A percentile compares a stretch with the other conserved stretches of the same genome.
Evolutionary conservation across 345 rosid species (phyloP).

Genomic region (Arabidopsis thaliana): TAIR10.1 NC_003070.9:7015501-7016000

Average conservation of each 20-base stretch:
- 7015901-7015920: neutral
- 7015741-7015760: neutral
- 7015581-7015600: neutral
- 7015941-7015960: no score
- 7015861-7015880: neutral
- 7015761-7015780: no score
- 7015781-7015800: neutral
- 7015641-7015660: no score
- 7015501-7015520: neutral
- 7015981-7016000: no score
- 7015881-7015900: neutral
- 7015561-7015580: neutral
- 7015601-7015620: slow-evolving; percentile 2
- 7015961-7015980: no score
- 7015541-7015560: neutral
- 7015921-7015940: neutral
- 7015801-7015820: neutral
- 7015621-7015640: neutral
- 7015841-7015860: neutral
- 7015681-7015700: neutral
- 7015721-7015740: neutral
- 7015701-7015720: neutral
- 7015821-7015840: neutral
- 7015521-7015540: neutral
- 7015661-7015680: no score